phyloP scores from a whole-genome alignment of 2,329 filamentous ascomycete species.

The Diaporthe citrichinensis region DNA sequence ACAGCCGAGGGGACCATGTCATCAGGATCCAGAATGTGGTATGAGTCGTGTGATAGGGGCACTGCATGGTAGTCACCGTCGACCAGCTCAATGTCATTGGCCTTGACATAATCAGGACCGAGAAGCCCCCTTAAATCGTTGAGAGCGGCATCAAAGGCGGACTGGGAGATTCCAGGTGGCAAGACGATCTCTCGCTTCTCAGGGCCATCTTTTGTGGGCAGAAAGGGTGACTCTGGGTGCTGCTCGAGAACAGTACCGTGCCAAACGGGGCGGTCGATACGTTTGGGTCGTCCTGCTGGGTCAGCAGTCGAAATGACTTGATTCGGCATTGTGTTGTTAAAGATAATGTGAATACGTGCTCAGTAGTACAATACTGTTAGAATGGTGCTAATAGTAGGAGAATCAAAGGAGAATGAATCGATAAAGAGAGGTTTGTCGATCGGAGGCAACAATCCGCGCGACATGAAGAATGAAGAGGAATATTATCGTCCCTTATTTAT shows the following conservation, averaged over 20 bases:
- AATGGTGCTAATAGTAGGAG: not conserved
- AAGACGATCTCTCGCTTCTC: conserved; percentile 5
- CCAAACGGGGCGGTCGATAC: conserved; percentile 6
- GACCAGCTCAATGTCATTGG: conserved; percentile 6
- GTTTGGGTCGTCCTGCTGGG: conserved; percentile 2
- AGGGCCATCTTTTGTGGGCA: conserved; percentile 3
- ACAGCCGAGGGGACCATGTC: conserved; percentile 11
- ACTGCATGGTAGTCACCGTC: not conserved
- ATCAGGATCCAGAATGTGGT: not conserved
- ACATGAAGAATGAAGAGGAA: not conserved
- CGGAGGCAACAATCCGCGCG: not conserved
- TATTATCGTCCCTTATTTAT: conserved; percentile 9
- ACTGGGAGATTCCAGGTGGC: not conserved
- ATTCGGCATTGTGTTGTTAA: not conserved
- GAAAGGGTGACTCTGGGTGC: conserved; percentile 10
- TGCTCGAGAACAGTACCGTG: conserved; percentile 4
- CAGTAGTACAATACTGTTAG: not conserved
- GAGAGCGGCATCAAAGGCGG: not conserved
- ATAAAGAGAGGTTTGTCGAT: not conserved
- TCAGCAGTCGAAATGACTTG: not conserved
- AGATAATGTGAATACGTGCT: not conserved
- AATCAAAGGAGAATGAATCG: not conserved
- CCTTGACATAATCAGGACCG: not conserved
- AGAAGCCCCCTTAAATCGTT: not conserved
- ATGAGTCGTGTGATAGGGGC: conserved; percentile 1